Evolutionary conservation across 106 monocot species (phyloP).

Genomic region (Dioscorea dumetorum): DNA sequence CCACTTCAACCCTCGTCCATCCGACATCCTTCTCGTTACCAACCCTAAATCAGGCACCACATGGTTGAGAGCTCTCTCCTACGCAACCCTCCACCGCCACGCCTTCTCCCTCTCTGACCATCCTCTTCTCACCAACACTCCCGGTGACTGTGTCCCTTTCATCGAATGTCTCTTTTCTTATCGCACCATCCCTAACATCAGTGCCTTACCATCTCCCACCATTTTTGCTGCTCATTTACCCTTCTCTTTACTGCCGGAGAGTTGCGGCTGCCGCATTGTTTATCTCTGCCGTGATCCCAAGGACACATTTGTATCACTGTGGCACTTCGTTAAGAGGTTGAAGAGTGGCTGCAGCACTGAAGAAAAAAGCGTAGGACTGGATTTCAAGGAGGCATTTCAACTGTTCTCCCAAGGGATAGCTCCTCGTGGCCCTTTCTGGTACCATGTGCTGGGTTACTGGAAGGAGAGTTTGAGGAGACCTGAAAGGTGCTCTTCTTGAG

Average conservation of each 20-base stretch:
- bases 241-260: slow-evolving; percentile 1
- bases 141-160: slow-evolving; percentile 23
- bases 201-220: slow-evolving; percentile 12
- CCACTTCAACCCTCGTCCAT: slow-evolving; percentile 13
- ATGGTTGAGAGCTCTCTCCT: slow-evolving; percentile 36
- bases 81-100: slow-evolving; percentile 12
- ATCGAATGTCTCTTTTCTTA: background rate
- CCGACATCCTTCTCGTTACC: slow-evolving; percentile 28
- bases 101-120: background rate
- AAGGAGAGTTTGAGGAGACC: slow-evolving; percentile 5
- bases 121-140: slow-evolving; percentile 9
- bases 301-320: slow-evolving; percentile 19
- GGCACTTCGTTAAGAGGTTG: background rate
- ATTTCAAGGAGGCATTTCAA: background rate
- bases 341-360: background rate
- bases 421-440: slow-evolving; percentile 14
- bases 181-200: background rate
- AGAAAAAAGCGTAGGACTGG: no score
- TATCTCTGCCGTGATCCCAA: slow-evolving; percentile 29
- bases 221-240: slow-evolving; percentile 24
- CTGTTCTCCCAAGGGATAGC: background rate
- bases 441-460: slow-evolving; percentile 20
- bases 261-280: slow-evolving; percentile 9
- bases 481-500: slow-evolving; percentile 17
- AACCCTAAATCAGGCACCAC: slow-evolving; percentile 22